These are phyloP conservation scores for Penicillium cataractarum DNA, from an alignment of 495 filamentous ascomycete species.

Conservation along the genomic window DNA sequence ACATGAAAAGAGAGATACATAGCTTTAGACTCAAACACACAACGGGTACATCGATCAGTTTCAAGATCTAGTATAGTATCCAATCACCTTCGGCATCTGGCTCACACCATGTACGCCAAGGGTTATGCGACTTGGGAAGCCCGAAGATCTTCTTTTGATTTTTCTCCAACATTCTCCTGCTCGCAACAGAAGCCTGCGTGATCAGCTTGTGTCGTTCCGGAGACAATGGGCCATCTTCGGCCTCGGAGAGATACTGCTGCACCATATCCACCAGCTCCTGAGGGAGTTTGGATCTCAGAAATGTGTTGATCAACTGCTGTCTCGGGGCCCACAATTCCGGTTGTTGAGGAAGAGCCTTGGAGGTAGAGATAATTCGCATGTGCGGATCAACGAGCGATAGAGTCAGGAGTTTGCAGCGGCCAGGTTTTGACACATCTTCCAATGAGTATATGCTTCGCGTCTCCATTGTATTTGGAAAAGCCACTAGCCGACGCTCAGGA, in stretches of 20 bases:
- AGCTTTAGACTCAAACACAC: neutral
- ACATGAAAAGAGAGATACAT: too few relatives aligned
- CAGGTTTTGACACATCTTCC: neutral
- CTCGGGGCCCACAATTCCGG: neutral
- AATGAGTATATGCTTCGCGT: neutral
- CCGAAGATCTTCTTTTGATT: neutral
- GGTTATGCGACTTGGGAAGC: neutral
- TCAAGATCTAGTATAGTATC: neutral
- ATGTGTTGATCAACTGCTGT: neutral
- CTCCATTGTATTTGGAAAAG: neutral
- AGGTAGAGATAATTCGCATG: neutral
- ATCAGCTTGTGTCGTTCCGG: neutral
- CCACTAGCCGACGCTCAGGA: neutral
- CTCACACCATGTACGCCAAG: neutral
- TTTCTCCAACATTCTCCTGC: neutral
- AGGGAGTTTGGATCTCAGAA: neutral
- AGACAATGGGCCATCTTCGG: neutral
- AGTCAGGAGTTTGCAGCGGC: neutral
- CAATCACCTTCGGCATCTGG: neutral
- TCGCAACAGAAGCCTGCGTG: neutral
- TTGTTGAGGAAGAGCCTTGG: neutral
- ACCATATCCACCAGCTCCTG: neutral
- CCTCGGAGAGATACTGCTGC: neutral
- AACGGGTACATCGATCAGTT: neutral
- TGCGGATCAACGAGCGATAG: neutral